phyloP scores from a whole-genome alignment of 768 basidiomycete species.

The Myochromella boudieri region DNA sequence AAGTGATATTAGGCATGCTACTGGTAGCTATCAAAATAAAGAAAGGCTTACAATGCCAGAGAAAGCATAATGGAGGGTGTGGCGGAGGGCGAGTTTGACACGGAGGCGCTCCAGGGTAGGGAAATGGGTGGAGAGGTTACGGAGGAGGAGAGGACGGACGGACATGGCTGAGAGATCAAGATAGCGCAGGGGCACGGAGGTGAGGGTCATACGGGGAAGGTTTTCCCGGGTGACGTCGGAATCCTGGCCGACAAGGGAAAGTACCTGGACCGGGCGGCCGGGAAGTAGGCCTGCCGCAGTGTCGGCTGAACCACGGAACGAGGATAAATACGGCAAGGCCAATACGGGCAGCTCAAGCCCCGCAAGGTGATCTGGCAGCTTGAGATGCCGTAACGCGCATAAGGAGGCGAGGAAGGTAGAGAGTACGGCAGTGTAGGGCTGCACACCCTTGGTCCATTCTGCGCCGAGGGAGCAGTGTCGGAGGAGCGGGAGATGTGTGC shows the following conservation, averaged over 20 bases:
- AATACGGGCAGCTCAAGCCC: conserved; percentile 38
- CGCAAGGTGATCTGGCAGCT: conserved; percentile 44
- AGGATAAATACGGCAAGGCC: conserved; percentile 47
- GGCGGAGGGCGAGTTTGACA: conserved; percentile 59
- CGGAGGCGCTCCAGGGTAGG: conserved; percentile 49
- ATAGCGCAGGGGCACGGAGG: conserved; percentile 45
- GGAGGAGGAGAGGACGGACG: conserved; percentile 55
- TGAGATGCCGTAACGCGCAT: conserved; percentile 43
- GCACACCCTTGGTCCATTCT: conserved; percentile 41
- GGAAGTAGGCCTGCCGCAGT: conserved; percentile 62
- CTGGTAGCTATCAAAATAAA: conserved; percentile 6
- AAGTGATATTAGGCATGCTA: conserved; percentile 1
- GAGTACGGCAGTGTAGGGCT: conserved; percentile 40
- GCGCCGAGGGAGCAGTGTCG: conserved; percentile 43
- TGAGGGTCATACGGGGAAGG: conserved; percentile 47
- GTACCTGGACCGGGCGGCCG: conserved; percentile 55
- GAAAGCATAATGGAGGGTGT: conserved; percentile 64
- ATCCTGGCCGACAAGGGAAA: conserved; percentile 58
- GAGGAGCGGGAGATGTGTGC: conserved; percentile 39
- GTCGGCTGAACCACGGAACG: conserved; percentile 60
- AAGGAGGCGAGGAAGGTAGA: conserved; percentile 42
- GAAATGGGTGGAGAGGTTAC: conserved; percentile 54
- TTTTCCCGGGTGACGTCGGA: conserved; percentile 53
- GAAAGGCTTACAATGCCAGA: conserved; percentile 59
- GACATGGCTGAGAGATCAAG: conserved; percentile 63